Conservation (phyloP, 768 basidiomycete species). For the Podaxis sp. region DNA sequence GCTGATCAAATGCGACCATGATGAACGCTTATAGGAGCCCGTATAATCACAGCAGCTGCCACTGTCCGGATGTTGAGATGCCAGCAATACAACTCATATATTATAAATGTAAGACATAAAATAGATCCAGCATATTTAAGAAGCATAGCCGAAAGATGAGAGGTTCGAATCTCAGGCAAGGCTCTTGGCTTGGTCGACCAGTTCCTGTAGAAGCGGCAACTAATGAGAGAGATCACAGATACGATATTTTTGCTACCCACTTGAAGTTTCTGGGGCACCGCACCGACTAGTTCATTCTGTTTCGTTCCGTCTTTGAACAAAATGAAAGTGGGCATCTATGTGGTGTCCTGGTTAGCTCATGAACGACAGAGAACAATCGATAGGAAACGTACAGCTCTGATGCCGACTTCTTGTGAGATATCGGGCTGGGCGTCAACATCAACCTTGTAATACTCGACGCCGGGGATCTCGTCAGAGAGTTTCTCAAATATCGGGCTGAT, state of each 20-base stretch:
- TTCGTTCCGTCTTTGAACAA: slow-evolving; percentile 33
- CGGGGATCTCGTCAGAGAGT: slow-evolving; percentile 29
- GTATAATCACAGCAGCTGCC: too few relatives aligned
- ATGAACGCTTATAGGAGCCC: too few relatives aligned
- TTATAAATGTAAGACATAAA: too few relatives aligned
- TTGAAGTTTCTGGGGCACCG: slow-evolving; percentile 34
- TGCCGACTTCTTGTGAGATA: slow-evolving; percentile 52
- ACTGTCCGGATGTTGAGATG: too few relatives aligned
- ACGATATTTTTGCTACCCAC: slow-evolving; percentile 22
- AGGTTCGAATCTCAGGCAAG: neutral
- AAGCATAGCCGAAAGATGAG: too few relatives aligned
- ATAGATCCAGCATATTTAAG: too few relatives aligned
- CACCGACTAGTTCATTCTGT: slow-evolving; percentile 40
- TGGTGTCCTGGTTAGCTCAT: too few relatives aligned
- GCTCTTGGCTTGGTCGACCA: neutral
- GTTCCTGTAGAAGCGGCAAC: neutral
- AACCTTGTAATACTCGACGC: slow-evolving; percentile 65
- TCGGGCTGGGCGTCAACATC: slow-evolving; percentile 59
- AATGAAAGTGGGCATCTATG: slow-evolving; percentile 40
- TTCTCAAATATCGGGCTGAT: slow-evolving; percentile 66
- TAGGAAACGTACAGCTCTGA: slow-evolving; percentile 50
- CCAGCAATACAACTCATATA: too few relatives aligned
- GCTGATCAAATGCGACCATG: too few relatives aligned
- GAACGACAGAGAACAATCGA: neutral
- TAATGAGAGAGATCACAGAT: neutral